Evolutionary conservation across 169 alveolate genomes (phyloP), one percentile per base, ranked within the genome.

Genomic region (Plasmodium coatneyi): DNA sequence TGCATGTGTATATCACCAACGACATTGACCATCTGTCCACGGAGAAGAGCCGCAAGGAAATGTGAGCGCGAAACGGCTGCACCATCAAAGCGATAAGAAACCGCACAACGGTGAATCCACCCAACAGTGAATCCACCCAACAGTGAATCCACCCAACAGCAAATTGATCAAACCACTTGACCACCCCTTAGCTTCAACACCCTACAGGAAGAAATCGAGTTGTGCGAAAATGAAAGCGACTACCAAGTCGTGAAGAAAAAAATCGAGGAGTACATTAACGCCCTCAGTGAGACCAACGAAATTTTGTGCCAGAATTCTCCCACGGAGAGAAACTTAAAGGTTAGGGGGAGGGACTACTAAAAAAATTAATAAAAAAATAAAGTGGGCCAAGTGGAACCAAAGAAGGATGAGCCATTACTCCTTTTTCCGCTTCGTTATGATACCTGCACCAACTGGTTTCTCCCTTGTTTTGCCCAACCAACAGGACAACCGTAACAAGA

Each of bases 281-380:
- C 93, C 56, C 49, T 86, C 22, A 86, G 86, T 39, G 93, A 86
- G 70, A 86, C 93, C 7, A 86, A 86, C 25, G 93, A 86, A 76
- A 86, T 86, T 52, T 54, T 86, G 66, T 86, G 93, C 28, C 93
- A 86, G 19, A 86, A 86, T 36, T 86, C 93, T 1, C 93, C 93
- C 14, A 30, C 80, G 4, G 93, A 86, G 25, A 86, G 93, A 36
- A 60, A 86, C 79, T 74, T 86, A 36, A 86, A 86, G 56, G 93
- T 86, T 49, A 86, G 30, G 41, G 14, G 10, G 16, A 39, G 7
- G 34, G 76, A 36, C 56, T 46, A 12, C 56, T 5, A 7, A 1
- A 19, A 10, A 66, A 81, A 12, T 4, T 54, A 49, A 25, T 14
- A 54, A 5, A 52, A 7, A 28, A 43, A 43, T 3, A 1, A 9